Base-by-base conservation (phyloP, 2,329 filamentous ascomycete species). In the Endocalyx cinctus region DNA sequence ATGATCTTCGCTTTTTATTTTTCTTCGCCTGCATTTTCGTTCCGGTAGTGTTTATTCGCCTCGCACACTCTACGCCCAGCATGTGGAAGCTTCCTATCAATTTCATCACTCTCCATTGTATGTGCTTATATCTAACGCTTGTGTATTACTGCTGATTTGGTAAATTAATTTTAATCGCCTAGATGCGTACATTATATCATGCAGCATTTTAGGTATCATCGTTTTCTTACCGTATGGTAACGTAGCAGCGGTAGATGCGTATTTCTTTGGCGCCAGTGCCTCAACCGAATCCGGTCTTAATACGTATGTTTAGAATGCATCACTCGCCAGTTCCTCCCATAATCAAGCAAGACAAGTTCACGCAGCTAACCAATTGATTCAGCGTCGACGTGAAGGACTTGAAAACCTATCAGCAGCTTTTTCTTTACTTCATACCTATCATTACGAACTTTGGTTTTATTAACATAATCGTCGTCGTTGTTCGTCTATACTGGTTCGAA, bases 401-500 rank as follows among this genome's bases (percentile, higher is more conserved):
- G 20, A 78, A 75, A 42, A 82, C 79, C 5, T 85, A 83, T 42
- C 83, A 87, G 55, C 84, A 92, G 62, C 58, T 86, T 26, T 70
- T 84, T 31, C 63, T 94, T 16, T 88, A 83, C 49, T 50, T 88
- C 6, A 69, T 86, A 25, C 69, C 82, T 4, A 81, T 87, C 69
- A 49, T 87, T 10, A 79, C 82, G 16, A 94, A 87, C 31, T 88
- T 88, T 1, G 92, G 95, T 41, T 81, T 84, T 29, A 82, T 95
- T 49, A 80, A 94, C 53, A 77, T 84, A 2, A 83, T 78, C 27
- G 87, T 98, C 27, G 92, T 98, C 6, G 90, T 95, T 48, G 72
- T 97, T 11, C 84, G 92, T 17, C 69, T 98, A 2, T 96, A 95
- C 62, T 98, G 90, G 90, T 98, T 98, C 56, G 89, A 98, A 62